These are phyloP conservation scores for Clavulina sp. DNA, from an alignment of 768 basidiomycete species.

Conservation along the genomic window DNA sequence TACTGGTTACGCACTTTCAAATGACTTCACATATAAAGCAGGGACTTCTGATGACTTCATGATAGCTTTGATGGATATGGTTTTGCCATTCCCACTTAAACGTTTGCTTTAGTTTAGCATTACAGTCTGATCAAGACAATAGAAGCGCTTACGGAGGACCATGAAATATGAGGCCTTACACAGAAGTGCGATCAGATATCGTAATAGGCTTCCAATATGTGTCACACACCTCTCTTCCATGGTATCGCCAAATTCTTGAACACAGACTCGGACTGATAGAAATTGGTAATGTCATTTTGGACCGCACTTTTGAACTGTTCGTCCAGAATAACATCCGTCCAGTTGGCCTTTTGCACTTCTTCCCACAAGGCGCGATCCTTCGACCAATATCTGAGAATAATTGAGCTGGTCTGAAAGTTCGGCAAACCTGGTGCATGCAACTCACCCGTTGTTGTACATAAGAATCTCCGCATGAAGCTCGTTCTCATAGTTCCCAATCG, in stretches of 20 bases:
- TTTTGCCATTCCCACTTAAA: slow-evolving; percentile 57
- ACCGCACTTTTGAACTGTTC: slow-evolving; percentile 47
- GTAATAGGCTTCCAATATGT: too few relatives aligned
- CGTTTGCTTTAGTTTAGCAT: neutral
- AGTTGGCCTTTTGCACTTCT: slow-evolving; percentile 45
- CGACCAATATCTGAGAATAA: slow-evolving; percentile 28
- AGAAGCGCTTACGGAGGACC: slow-evolving; percentile 46
- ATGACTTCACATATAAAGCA: slow-evolving; percentile 66
- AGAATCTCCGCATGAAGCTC: slow-evolving; percentile 52
- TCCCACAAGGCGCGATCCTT: slow-evolving; percentile 46
- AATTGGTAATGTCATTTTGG: slow-evolving; percentile 59
- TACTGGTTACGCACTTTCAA: slow-evolving; percentile 33
- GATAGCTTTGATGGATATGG: slow-evolving; percentile 64
- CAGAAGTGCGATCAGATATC: too few relatives aligned
- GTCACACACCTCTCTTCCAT: slow-evolving; percentile 61
- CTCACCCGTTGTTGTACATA: slow-evolving; percentile 47
- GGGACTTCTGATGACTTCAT: slow-evolving; percentile 54
- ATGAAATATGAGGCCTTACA: slow-evolving; percentile 66
- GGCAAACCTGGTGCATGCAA: slow-evolving; percentile 20
- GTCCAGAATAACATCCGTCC: slow-evolving; percentile 60
- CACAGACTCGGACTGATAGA: slow-evolving; percentile 55
- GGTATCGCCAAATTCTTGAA: slow-evolving; percentile 63
- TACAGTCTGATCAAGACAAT: neutral
- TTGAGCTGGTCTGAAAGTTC: slow-evolving; percentile 9
- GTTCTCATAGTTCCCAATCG: slow-evolving; percentile 22